These are phyloP conservation scores for Dicorynia guianensis DNA, from an alignment of 306 rosid genomes.

Conservation along the genomic window DNA sequence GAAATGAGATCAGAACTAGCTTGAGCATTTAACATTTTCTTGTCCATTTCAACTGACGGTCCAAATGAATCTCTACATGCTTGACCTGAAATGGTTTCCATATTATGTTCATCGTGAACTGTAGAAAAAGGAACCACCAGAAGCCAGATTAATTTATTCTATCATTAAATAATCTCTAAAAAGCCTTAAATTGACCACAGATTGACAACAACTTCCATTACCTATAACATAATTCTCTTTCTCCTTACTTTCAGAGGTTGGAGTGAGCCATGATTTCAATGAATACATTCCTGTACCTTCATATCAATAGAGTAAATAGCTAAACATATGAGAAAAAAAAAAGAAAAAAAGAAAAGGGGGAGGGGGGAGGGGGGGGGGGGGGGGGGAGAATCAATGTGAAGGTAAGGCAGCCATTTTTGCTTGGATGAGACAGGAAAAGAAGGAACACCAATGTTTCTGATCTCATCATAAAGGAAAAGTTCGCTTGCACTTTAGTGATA, in stretches of 20 bases:
- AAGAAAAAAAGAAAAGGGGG: too few relatives aligned
- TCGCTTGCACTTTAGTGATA: background rate
- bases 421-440: constrained; percentile 7
- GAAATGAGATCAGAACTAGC: constrained; percentile 49
- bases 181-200: background rate
- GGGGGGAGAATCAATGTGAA: constrained; percentile 16
- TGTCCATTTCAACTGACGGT: constrained; percentile 49
- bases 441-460: constrained; percentile 22
- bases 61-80: constrained; percentile 43
- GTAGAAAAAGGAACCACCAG: constrained; percentile 41
- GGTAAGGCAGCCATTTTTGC: constrained; percentile 25
- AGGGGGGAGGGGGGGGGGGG: too few relatives aligned
- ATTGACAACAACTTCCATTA: constrained; percentile 41
- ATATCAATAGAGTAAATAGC: constrained; percentile 36
- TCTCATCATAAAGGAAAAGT: constrained; percentile 27
- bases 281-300: constrained; percentile 60
- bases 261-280: constrained; percentile 77
- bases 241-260: constrained; percentile 58
- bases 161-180: constrained; percentile 28
- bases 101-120: constrained; percentile 52
- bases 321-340: constrained; percentile 17
- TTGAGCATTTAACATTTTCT: constrained; percentile 48
- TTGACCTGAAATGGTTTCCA: constrained; percentile 41
- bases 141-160: constrained; percentile 24
- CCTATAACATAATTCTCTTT: constrained; percentile 48